Evolutionary conservation across 2,329 filamentous ascomycete species (phyloP), one percentile per base, ranked within the genome.

Genomic region (Colletotrichum horii): DNA sequence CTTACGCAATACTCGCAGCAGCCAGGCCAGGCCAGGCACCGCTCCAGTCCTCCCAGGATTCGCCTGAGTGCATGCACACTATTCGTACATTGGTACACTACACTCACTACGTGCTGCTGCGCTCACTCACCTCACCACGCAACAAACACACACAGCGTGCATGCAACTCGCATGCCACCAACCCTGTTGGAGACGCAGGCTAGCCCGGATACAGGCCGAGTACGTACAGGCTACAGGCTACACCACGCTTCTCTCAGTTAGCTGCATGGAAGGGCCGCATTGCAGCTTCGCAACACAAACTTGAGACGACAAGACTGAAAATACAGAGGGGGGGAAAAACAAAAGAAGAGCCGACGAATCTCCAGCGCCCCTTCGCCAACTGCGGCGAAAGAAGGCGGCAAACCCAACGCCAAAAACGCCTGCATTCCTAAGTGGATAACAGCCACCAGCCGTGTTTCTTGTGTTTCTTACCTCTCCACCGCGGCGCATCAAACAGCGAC

Each of bases 211-310:
- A 55, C 14, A 72, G 58, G 15, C 62, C 73, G 73, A 75, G 62
- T 72, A 48, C 56, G 68, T 75, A 61, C 52, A 24, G 43, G 43
- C 3, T 22, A 22, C 43, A 52, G 43, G 38, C 38, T n/a, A 66
- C 43, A 32, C 24, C 34, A 28, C 62, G 19, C 43, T 28, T 38
- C 61, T 67, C 52, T 67, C 34, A 38, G 55, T 66, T 71, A 55
- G 72, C 72, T 71, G 72, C 72, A 71, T 71, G 60, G 65, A 74
- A 70, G 60, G 48, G 67, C 67, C 72, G 72, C 67, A 62, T 73
- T 69, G 70, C 65, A 55, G 38, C 70, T 69, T 64, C 72, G 68
- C 36, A 62, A 60, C 66, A 24, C 66, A 58, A 52, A 68, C 61
- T 71, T 75, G 68, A 71, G 72, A 75, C 72, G 72, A 75, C 72